phyloP scores from a whole-genome alignment of 139 green algal species.

The Picochlorum costavermella region DNA sequence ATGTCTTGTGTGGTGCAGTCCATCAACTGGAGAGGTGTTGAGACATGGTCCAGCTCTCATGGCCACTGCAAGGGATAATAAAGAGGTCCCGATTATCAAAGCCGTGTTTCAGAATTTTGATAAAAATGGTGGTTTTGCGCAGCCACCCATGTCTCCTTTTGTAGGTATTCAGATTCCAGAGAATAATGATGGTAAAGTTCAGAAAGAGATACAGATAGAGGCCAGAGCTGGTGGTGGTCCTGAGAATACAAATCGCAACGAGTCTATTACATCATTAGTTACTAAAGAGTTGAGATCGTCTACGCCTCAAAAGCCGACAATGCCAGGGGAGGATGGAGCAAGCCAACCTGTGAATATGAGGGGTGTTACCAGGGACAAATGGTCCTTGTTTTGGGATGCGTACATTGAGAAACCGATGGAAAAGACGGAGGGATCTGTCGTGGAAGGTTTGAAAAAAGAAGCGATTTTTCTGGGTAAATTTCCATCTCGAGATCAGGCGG shows the following conservation, averaged over 20 bases:
- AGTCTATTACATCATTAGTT: constrained; percentile 16
- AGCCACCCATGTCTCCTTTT: neutral
- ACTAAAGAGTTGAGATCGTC: constrained; percentile 10
- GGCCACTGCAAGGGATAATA: constrained; percentile 7
- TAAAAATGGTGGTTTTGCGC: neutral
- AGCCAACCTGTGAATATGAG: neutral
- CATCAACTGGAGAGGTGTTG: constrained; percentile 5
- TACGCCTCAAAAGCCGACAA: neutral
- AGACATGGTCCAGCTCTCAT: constrained; percentile 13
- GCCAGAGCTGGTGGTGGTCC: neutral
- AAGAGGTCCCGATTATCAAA: constrained; percentile 6
- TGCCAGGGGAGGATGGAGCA: neutral
- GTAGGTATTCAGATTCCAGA: constrained; percentile 1
- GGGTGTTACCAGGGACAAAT: constrained; percentile 14
- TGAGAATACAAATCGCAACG: neutral
- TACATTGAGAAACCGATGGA: constrained; percentile 1
- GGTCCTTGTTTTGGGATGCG: constrained; percentile 25
- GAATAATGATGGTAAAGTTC: neutral
- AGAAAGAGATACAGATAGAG: neutral
- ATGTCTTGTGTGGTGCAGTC: constrained; percentile 12
- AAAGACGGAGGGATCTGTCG: neutral
- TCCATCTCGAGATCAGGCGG: constrained; percentile 16
- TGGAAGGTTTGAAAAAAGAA: constrained; percentile 5
- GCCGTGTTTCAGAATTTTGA: constrained; percentile 11
- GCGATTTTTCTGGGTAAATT: constrained; percentile 25